Base-by-base conservation (phyloP, 257 asterid species). In the Nicotiana noctiflora region DNA sequence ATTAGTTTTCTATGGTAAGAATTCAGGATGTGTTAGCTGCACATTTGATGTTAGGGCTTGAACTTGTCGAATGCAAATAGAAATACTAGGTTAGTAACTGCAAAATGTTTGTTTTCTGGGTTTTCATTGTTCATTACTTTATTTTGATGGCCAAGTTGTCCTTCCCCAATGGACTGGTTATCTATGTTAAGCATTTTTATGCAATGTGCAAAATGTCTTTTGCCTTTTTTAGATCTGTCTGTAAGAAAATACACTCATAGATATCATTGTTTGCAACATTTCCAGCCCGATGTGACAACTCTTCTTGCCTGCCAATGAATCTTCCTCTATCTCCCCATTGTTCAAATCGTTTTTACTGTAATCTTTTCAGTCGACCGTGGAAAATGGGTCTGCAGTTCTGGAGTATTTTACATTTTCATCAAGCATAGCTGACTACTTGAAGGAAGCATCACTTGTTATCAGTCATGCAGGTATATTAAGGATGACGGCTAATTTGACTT, bases 341-440 rank as follows among this genome's bases (percentile, higher is more conserved):
- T 19, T 52, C 15, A 59, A 19, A 21, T 59, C 31, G n/a, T n/a
- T n/a, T n/a, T 3, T 59, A 10, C 13, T 59, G 31, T 52, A 2
- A 75, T 8, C 76, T 77, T 81, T 84, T 75, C 92, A 95, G 97
- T 88, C 92, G 68, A 40, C 83, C 6, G 95, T 88, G 85, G 96
- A 87, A 81, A 85, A 86, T 77, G 96, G 88, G 49, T 89, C 90
- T 49, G 23, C 92, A 31, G 88, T 80, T 61, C 91, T 93, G 67
- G 97, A 91, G 84, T 91, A 86, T 83, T 95, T 92, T 86, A 92
- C 92, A 37, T 93, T 93, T 88, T 95, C 98, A 31, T 88, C 99
- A 63, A 93, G 98, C 87, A 93, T 95, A 79, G 96, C 98, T 57
- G 96, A 92, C 83, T 84, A 79, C 87, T 74, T 95, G 89, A 92